Evolutionary conservation across 2,329 filamentous ascomycete genomes (phyloP), one percentile per base, ranked within the genome.

Genomic region (Zopfia rhizophila): DNA sequence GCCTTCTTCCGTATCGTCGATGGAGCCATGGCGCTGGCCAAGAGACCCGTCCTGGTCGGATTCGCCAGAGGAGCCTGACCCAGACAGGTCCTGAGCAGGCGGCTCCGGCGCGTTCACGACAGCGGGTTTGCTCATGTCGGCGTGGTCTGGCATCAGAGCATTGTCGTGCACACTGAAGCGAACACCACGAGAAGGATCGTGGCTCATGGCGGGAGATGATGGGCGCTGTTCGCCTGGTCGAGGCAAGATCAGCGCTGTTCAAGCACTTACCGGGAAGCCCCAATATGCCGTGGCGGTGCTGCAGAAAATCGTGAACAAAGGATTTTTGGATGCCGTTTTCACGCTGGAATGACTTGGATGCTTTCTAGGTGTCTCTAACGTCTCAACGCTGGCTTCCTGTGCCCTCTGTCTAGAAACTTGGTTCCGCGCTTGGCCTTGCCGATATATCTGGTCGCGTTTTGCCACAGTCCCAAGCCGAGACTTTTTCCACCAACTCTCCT

Each of bases 11-110:
- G 45, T 50, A 24, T 70, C 65, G 50, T 65, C 63, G 43, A 80
- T 67, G 27, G 72, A 74, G 23, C 73, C 78, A 37, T 80, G 76
- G 35, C 70, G 75, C 57, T 83, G 79, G 58, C 70, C 68, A 53
- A 72, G 72, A 49, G 71, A 71, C 58, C 78, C 78, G 53, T 73
- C 69, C 29, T 65, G 63, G 36, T 73, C 69, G 36, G 72, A 74
- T 30, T 80, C 78, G 49, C 72, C 75, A 16, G 77, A 78, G 10
- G 76, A 78, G 30, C 63, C 73, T 13, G 79, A 80, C 47, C 73
- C 76, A 33, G 80, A 81, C 25, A 76, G 78, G 57, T 82, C 78
- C 54, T 55, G 63, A 22, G 69, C 72, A 52, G 70, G 46, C 23
- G 46, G 30, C 42, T 56, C 56, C 12, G 65, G 66, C 25, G 49